These are phyloP conservation scores for Rosa hybrid DNA, from an alignment of 331 rosid genomes.

Conservation along the genomic window DNA sequence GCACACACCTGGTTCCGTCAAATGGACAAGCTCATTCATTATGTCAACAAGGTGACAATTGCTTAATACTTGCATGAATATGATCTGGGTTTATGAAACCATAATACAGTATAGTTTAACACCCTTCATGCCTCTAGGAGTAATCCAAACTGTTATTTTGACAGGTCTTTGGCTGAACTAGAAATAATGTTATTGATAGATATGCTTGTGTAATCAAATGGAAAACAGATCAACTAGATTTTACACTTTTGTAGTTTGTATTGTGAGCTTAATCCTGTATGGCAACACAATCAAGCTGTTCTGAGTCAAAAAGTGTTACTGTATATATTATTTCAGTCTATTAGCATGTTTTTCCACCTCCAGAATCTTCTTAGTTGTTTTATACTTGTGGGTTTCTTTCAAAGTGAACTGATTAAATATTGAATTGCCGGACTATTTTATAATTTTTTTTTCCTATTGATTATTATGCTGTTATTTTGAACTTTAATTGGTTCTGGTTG, in stretches of 20 bases:
- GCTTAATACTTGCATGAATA: background rate
- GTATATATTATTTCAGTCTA: background rate
- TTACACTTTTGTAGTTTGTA: background rate
- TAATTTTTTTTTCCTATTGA: background rate
- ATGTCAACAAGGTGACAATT: slow-evolving; percentile 72
- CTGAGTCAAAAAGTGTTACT: background rate
- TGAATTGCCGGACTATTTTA: background rate
- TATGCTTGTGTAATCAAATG: background rate
- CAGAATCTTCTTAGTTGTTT: background rate
- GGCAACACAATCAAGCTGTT: background rate
- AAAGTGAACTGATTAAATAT: background rate
- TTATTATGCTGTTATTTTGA: slow-evolving; percentile 1
- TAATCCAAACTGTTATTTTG: background rate
- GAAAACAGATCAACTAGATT: background rate
- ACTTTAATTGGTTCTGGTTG: background rate
- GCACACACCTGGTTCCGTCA: slow-evolving; percentile 93
- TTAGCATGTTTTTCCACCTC: background rate
- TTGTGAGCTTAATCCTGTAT: background rate
- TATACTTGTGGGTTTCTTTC: background rate
- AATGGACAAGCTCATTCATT: slow-evolving; percentile 97
- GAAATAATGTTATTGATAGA: background rate
- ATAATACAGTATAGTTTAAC: background rate
- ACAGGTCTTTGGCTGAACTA: background rate
- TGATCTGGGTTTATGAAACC: slow-evolving; percentile 4
- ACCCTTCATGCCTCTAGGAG: background rate